Evolutionary conservation across 441 rosid genomes (phyloP), one percentile per base, ranked within the genome.

Genomic region (Adansonia madagascariensis): DNA sequence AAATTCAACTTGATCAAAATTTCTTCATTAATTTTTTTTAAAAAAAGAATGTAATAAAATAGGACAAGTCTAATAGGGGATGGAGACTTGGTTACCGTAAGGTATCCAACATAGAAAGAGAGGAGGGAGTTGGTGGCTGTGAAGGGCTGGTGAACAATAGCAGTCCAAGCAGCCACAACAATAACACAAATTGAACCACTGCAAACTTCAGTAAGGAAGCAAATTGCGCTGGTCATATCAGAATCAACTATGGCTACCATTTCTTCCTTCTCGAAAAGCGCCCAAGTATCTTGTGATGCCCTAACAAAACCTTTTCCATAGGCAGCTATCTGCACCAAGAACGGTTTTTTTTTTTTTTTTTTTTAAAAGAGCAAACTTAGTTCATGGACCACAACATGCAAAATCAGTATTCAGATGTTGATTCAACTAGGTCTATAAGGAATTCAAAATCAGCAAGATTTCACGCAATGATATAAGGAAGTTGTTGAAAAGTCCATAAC

Each of bases 231-330:
- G 61, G 93, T 89, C 71, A 96, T 92, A 88, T 96, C 98, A 3
- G 94, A 83, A 74, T 94, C 98, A 9, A 96, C 90, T 2, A 94
- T 89, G 61, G 24, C 1, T 73, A 67, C 97, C 89, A 96, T 90
- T 14, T 86, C 75, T 75, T 53, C 88, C 75, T 83, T 84, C 82
- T 86, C 83, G 52, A 92, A 94, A 53, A 91, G 90, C 69, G 75
- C 85, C 98, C 99, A 96, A 1, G 95, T 91, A 76, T 96, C 99
- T 77, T 89, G 92, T 50, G 99, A 94, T 22, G 98, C 98, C 80
- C 79, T 86, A 82, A 94, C 99, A 77, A 96, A 96, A 12, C 93
- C 91, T 83, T 94, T 96, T 62, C 99, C 98, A 61, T 92, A 94
- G 1, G 97, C 92, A 65, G 97, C 97, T 84, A 92, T 86, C 99